Percentiles rank a stretch among this genome's conserved stretches.
These are phyloP conservation scores for Colletotrichum horii DNA, from an alignment of 2,329 filamentous ascomycete genomes.

Conservation along the genomic window DNA sequence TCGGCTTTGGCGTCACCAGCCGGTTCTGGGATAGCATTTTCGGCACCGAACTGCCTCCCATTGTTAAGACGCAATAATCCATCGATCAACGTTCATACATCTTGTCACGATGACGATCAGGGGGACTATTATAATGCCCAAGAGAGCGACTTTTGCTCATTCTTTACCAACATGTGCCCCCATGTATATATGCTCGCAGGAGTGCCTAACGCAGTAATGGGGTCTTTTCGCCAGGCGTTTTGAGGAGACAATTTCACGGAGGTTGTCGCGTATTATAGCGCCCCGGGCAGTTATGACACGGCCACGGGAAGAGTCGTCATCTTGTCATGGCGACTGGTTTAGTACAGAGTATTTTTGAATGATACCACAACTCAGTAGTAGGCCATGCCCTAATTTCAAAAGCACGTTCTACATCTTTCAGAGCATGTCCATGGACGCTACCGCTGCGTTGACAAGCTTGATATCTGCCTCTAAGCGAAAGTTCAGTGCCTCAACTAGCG, in stretches of 20 bases:
- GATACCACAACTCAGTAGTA: conserved; percentile 9
- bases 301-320: conserved; percentile 12
- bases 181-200: conserved; percentile 15
- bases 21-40: conserved; percentile 95
- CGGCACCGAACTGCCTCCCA: conserved; percentile 75
- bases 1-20: conserved; percentile 96
- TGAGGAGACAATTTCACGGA: not conserved
- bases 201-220: conserved; percentile 15
- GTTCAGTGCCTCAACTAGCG: not conserved
- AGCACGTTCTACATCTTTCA: not conserved
- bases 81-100: not conserved
- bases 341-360: conserved; percentile 16
- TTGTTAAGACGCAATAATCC: conserved; percentile 39
- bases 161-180: not conserved
- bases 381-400: conserved; percentile 5
- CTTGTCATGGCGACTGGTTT: conserved; percentile 10
- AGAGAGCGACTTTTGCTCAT: not conserved
- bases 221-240: conserved; percentile 11
- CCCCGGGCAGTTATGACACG: not conserved
- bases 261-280: conserved; percentile 11
- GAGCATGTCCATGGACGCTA: not conserved
- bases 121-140: conserved; percentile 10
- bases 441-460: not conserved
- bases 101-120: conserved; percentile 9
- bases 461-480: not conserved